Evolutionary conservation across 768 basidiomycete genomes (phyloP).

Genomic region (Mycena albidolilacea): DNA sequence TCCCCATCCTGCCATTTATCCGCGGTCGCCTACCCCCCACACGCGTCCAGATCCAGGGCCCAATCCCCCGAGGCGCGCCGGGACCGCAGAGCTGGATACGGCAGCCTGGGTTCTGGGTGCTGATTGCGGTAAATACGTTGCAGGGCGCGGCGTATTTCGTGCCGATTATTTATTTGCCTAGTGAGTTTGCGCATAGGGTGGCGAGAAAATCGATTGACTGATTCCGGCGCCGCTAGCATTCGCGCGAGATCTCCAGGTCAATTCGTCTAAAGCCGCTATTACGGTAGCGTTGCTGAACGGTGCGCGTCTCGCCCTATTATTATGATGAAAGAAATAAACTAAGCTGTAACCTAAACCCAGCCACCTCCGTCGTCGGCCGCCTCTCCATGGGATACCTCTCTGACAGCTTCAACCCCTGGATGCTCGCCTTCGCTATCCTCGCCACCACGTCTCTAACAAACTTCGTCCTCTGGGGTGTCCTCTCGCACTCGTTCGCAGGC

Average conservation of each 20-base stretch:
- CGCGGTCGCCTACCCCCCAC: slow-evolving; percentile 43
- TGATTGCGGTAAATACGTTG: slow-evolving; percentile 43
- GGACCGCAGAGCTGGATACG: slow-evolving; percentile 37
- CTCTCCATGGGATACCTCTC: slow-evolving; percentile 46
- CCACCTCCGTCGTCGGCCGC: slow-evolving; percentile 43
- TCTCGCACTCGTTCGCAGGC: slow-evolving; percentile 42
- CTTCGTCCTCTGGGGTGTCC: slow-evolving; percentile 33
- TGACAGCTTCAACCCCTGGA: slow-evolving; percentile 46
- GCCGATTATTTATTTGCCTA: slow-evolving; percentile 47
- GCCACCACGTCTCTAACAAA: slow-evolving; percentile 41
- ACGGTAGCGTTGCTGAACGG: slow-evolving; percentile 47
- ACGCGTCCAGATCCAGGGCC: slow-evolving; percentile 27
- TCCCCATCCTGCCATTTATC: slow-evolving; percentile 45
- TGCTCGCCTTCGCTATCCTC: slow-evolving; percentile 38
- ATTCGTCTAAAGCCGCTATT: slow-evolving; percentile 41
- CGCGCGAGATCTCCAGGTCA: slow-evolving; percentile 43
- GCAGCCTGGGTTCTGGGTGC: slow-evolving; percentile 38
- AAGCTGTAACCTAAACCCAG: neutral
- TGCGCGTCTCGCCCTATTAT: slow-evolving; percentile 2
- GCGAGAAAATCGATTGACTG: neutral
- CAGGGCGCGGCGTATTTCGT: slow-evolving; percentile 48
- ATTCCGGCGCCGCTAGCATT: slow-evolving; percentile 36
- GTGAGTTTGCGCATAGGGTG: slow-evolving; percentile 22
- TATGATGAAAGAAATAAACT: neutral
- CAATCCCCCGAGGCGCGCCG: slow-evolving; percentile 15